Evolutionary conservation across 2,329 filamentous ascomycete species (phyloP).

Genomic region (Alternaria arborescens): DNA sequence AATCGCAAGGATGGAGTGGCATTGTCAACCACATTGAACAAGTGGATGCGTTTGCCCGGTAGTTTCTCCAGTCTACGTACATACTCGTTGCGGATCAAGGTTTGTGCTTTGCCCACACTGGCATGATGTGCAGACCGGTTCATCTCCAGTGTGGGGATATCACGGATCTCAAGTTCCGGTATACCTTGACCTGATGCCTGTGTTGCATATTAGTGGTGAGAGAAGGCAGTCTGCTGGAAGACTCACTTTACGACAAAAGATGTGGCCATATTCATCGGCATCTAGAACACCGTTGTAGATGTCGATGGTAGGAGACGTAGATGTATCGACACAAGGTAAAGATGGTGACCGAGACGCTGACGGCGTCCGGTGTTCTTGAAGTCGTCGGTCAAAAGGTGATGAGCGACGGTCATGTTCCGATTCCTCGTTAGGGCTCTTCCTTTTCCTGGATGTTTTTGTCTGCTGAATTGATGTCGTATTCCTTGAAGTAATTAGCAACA

Average conservation of each 20-base stretch:
- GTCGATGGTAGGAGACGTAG: conserved; percentile 15
- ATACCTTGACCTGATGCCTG: conserved; percentile 30
- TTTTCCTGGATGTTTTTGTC: conserved; percentile 23
- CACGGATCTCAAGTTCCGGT: conserved; percentile 38
- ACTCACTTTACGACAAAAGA: conserved; percentile 48
- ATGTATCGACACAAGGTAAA: conserved; percentile 22
- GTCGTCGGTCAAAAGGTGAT: conserved; percentile 32
- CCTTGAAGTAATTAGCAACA: conserved; percentile 15
- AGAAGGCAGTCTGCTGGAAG: background rate
- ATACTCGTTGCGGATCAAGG: conserved; percentile 52
- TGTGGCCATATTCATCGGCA: conserved; percentile 47
- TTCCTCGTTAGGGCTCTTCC: conserved; percentile 36
- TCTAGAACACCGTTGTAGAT: conserved; percentile 55
- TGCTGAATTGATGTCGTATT: background rate
- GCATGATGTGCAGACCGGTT: conserved; percentile 34
- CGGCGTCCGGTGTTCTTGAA: conserved; percentile 24
- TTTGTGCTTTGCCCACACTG: conserved; percentile 43
- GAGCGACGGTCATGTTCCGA: conserved; percentile 25
- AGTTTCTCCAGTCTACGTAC: conserved; percentile 37
- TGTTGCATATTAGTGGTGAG: background rate
- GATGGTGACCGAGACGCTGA: conserved; percentile 36
- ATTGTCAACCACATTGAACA: conserved; percentile 70
- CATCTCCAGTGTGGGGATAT: conserved; percentile 52
- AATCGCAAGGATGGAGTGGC: conserved; percentile 68
- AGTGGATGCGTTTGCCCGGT: conserved; percentile 57